Evolutionary conservation across 768 basidiomycete species (phyloP).

Genomic region (Leccinum broughii): DNA sequence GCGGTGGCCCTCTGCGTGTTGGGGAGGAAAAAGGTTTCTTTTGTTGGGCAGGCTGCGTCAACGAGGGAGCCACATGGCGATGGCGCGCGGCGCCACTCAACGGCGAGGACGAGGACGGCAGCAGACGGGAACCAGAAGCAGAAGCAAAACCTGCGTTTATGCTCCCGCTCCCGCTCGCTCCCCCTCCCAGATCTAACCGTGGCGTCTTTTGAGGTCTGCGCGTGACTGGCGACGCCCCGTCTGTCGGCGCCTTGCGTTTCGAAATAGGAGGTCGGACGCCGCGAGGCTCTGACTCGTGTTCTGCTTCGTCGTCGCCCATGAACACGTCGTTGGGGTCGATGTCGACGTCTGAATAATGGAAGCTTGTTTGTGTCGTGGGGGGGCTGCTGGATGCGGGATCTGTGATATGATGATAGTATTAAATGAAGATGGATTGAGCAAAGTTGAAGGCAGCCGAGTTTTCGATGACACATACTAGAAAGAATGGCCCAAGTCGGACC

Average conservation of each 20-base stretch:
- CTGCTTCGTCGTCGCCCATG: slow-evolving; percentile 25
- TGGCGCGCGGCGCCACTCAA: background rate
- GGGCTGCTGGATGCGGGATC: slow-evolving; percentile 25
- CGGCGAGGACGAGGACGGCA: background rate
- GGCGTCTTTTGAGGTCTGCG: slow-evolving; percentile 22
- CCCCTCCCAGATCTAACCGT: slow-evolving; percentile 15
- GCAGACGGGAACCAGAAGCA: background rate
- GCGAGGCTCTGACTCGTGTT: slow-evolving; percentile 2
- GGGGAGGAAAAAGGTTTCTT: background rate
- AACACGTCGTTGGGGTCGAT: slow-evolving; percentile 11
- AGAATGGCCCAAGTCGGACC: slow-evolving; percentile 32
- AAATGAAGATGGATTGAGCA: background rate
- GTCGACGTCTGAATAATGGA: slow-evolving; percentile 16
- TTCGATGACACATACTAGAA: slow-evolving; percentile 22
- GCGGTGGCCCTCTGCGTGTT: background rate
- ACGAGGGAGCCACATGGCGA: background rate
- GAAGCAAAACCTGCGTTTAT: background rate
- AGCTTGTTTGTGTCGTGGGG: slow-evolving; percentile 14
- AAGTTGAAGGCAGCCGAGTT: background rate
- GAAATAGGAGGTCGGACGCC: slow-evolving; percentile 12
- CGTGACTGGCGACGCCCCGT: slow-evolving; percentile 8
- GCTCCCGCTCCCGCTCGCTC: background rate
- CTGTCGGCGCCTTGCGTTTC: slow-evolving; percentile 29
- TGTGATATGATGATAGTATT: slow-evolving; percentile 1
- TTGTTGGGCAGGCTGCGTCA: slow-evolving; percentile 13